Base-by-base conservation (phyloP, 2,329 filamentous ascomycete species). In the Xylariaceae sp. region DNA sequence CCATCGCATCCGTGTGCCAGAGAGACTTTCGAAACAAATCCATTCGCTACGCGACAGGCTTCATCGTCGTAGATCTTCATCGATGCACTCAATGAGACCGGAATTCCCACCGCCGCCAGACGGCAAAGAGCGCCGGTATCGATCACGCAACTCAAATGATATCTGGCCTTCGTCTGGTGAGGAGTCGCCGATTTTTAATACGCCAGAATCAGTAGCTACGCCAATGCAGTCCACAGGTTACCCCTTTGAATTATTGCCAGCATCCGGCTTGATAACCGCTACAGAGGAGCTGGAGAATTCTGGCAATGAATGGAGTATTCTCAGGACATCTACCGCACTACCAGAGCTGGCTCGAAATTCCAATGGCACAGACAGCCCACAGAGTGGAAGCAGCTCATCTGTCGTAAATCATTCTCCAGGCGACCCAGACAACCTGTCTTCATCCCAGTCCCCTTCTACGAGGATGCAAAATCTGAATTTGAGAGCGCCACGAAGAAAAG, bases 121-220 rank as follows among this genome's bases (percentile, higher is more conserved):
- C 23, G 66, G 64, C 9, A 69, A 62, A 35, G 66, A 69, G 48
- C 68, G 69, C 3, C 69, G 70, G 6, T 62, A 66, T 34, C 61
- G 68, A 6, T 67, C 71, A 9, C 69, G 71, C 4, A 65, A 67
- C 35, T 69, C 68, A 8, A 58, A 63, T 13, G 67, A 70, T 34
- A 66, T 68, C 1, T 69, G 64, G 64, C 67, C 68, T 5, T 70
- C 69, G 10, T 71, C 70, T 2, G 66, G 67, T 4, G 66, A 70
- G 11, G 70, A 71, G 50, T 67, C 61, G 7, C 68, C 67, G 2
- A 37, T 71, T 4, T 71, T 66, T 53, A 70, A 71, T 30, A 72
- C 69, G 2, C 70, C 70, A 1, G 67, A 68, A 57, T 67, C 68
- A 0, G 61, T 61, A 18, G 17, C 49, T 9, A 60, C 62, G n/a